Conservation (phyloP, 805 yeast genomes). For the Blastobotrys peoriensis region DNA sequence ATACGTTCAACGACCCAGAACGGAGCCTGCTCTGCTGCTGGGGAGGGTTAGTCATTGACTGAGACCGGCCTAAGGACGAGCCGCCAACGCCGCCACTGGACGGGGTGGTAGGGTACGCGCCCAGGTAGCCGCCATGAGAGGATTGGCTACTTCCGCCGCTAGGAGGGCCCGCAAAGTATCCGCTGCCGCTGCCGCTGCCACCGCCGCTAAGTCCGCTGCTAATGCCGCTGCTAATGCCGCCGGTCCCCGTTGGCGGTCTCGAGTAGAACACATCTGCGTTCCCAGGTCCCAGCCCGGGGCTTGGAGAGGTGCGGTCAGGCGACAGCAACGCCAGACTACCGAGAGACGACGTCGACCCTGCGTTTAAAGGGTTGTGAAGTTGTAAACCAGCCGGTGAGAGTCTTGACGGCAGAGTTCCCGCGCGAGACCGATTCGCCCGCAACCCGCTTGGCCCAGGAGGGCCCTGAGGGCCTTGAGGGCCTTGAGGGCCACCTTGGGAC, state of each 20-base stretch:
- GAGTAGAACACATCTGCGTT: too few species aligned
- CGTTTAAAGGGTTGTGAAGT: constrained; percentile 10
- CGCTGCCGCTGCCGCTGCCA: constrained; percentile 12
- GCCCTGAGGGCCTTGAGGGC: too few species aligned
- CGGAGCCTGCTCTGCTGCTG: constrained; percentile 17
- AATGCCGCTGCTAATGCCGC: constrained; percentile 8
- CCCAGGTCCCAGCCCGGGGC: not conserved
- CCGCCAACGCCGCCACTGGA: constrained; percentile 5
- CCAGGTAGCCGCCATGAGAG: too few species aligned
- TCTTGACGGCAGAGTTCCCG: constrained; percentile 74
- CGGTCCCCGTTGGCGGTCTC: too few species aligned
- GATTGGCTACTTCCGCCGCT: too few species aligned
- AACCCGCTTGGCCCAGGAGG: constrained; percentile 1
- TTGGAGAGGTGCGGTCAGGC: constrained; percentile 21
- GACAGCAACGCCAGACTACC: constrained; percentile 31
- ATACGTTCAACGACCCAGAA: constrained; percentile 24
- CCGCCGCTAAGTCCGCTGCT: constrained; percentile 25
- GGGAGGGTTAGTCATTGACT: constrained; percentile 1
- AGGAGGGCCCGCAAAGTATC: constrained; percentile 9
- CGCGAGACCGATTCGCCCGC: constrained; percentile 48
- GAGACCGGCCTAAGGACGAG: constrained; percentile 6
- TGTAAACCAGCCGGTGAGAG: constrained; percentile 30
- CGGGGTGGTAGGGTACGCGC: constrained; percentile 6
- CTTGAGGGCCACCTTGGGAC: too few species aligned
- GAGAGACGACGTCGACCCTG: constrained; percentile 20